Percentiles rank a stretch among this genome's conserved stretches.
phyloP scores from a whole-genome alignment of 2,329 filamentous ascomycete genomes.

The Pseudopithomyces maydicus region DNA sequence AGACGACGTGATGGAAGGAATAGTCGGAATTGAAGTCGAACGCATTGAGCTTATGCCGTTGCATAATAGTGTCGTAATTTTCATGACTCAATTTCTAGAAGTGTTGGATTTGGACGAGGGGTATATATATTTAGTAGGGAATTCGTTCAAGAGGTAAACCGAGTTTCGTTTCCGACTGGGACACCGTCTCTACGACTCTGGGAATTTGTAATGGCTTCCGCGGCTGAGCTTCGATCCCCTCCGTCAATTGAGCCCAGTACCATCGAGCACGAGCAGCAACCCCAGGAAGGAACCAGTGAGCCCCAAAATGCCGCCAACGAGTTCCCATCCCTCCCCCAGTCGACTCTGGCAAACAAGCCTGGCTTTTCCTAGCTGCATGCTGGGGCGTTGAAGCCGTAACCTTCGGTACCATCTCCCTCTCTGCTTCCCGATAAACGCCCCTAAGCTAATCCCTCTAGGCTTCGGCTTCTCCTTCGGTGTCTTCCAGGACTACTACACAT shows the following conservation, averaged over 20 bases:
- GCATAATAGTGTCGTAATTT: background rate
- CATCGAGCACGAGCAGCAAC: background rate
- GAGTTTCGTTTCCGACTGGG: background rate
- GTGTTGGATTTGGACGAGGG: too few species aligned
- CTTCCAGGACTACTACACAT: slow-evolving; percentile 25
- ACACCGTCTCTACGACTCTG: background rate
- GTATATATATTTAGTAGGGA: too few species aligned
- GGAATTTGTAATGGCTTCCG: background rate
- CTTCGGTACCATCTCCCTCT: slow-evolving; percentile 34
- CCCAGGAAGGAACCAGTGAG: background rate
- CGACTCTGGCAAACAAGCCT: slow-evolving; percentile 11
- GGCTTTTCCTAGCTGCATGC: slow-evolving; percentile 26
- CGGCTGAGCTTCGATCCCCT: background rate
- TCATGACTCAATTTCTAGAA: too few species aligned
- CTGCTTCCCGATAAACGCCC: background rate
- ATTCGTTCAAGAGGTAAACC: background rate
- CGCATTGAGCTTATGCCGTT: background rate
- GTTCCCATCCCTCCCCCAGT: slow-evolving; percentile 8
- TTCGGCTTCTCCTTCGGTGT: slow-evolving; percentile 17
- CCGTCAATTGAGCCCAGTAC: background rate
- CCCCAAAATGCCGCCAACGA: background rate
- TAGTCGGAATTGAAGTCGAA: too few species aligned
- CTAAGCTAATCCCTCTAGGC: slow-evolving; percentile 1
- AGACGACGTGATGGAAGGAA: background rate
- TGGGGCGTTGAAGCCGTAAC: slow-evolving; percentile 53